phyloP scores from a whole-genome alignment of 2,329 filamentous ascomycete genomes.

The Fusarium sp. region DNA sequence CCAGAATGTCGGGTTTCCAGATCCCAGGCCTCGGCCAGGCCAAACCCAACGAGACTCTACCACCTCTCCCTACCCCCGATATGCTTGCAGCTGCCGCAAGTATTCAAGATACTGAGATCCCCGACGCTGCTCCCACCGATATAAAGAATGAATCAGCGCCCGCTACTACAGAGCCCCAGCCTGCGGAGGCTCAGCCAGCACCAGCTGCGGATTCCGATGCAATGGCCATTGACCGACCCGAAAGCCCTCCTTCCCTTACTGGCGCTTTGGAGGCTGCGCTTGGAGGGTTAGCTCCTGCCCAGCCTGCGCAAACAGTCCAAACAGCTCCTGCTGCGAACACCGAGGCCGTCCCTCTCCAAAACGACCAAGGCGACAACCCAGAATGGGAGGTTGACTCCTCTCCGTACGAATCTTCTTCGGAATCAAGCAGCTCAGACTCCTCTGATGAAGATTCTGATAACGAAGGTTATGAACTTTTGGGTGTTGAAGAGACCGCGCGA shows the following conservation, averaged over 20 bases:
- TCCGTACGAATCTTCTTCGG: constrained; percentile 76
- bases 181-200: constrained; percentile 10
- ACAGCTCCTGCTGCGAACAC: constrained; percentile 22
- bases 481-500: constrained; percentile 83
- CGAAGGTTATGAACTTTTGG: constrained; percentile 78
- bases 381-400: constrained; percentile 90
- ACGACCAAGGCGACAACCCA: constrained; percentile 62
- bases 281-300: constrained; percentile 50
- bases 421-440: constrained; percentile 68
- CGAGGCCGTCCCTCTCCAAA: constrained; percentile 46
- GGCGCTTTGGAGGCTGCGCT: constrained; percentile 59
- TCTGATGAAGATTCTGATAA: constrained; percentile 69
- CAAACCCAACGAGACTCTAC: constrained; percentile 57
- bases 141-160: constrained; percentile 11
- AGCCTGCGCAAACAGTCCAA: constrained; percentile 29
- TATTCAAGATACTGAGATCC: constrained; percentile 42
- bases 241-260: constrained; percentile 55
- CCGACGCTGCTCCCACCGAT: constrained; percentile 10
- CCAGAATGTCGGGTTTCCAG: constrained; percentile 56
- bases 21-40: constrained; percentile 59
- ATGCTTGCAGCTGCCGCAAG: constrained; percentile 48
- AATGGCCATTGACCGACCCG: constrained; percentile 54
- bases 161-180: constrained; percentile 7
- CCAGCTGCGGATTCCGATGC: constrained; percentile 46
- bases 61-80: constrained; percentile 52